These are phyloP conservation scores for Phytophthora quininea DNA, from an alignment of 352 stramenopile species.

Conservation along the genomic window DNA sequence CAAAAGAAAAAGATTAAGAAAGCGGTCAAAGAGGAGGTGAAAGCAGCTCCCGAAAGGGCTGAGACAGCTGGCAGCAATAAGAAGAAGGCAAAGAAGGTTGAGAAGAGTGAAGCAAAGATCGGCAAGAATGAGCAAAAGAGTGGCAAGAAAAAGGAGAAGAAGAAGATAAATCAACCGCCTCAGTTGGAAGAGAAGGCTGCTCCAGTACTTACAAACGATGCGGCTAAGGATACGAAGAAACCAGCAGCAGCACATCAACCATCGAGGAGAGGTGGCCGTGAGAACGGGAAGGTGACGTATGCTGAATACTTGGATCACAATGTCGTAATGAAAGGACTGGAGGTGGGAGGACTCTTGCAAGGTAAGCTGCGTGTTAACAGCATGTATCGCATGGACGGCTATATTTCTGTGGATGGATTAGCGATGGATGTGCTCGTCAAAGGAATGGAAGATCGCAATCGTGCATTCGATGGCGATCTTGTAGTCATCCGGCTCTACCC, in stretches of 20 bases:
- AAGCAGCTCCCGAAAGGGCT: neutral
- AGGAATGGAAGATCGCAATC: conserved; percentile 73
- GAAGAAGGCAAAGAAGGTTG: neutral
- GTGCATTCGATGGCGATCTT: conserved; percentile 81
- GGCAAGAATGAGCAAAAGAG: neutral
- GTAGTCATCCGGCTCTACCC: conserved; percentile 68
- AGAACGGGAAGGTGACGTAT: conserved; percentile 28
- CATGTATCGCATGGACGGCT: conserved; percentile 76
- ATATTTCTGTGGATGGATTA: conserved; percentile 79
- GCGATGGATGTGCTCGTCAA: conserved; percentile 78
- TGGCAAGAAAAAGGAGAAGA: neutral
- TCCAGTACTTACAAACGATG: no score
- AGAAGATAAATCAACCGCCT: no score
- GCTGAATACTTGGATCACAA: conserved; percentile 48
- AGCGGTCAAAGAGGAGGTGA: conserved; percentile 1
- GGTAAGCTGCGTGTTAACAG: conserved; percentile 81
- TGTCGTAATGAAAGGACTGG: conserved; percentile 36
- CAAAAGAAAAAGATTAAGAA: neutral
- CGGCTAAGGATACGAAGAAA: no score
- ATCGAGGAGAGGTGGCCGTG: neutral
- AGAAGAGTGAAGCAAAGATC: neutral
- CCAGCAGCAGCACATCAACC: no score
- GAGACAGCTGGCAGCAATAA: neutral
- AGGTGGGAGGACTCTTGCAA: conserved; percentile 48
- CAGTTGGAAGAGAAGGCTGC: neutral